phyloP scores from a whole-genome alignment of 129 eudicot species.

The Lactuca sativa region DNA sequence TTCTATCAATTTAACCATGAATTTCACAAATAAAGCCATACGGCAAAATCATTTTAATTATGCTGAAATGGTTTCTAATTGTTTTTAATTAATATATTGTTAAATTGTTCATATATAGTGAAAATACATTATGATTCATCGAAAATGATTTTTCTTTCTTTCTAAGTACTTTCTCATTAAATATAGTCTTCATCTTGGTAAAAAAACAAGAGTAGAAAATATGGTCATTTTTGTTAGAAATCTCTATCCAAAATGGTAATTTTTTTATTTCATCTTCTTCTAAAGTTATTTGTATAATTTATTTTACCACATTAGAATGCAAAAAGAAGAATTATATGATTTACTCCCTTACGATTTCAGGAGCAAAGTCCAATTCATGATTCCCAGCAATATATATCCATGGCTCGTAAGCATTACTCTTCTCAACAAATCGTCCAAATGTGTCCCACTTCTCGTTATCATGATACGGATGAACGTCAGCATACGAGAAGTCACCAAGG shows the following conservation, averaged over 20 bases:
- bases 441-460: slow-evolving; percentile 70
- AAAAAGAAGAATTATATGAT: not conserved
- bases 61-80: no score
- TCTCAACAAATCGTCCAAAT: slow-evolving; percentile 62
- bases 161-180: no score
- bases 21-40: no score
- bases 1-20: no score
- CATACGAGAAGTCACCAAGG: slow-evolving; percentile 70
- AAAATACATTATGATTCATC: no score
- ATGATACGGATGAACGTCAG: slow-evolving; percentile 60
- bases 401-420: slow-evolving; percentile 55
- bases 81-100: no score
- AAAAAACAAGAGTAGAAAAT: no score
- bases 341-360: slow-evolving; percentile 52
- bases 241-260: not conserved
- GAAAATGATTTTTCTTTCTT: no score
- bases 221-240: no score
- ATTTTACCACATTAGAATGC: not conserved
- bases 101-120: no score
- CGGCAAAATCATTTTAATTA: no score
- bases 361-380: slow-evolving; percentile 72
- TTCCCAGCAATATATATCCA: slow-evolving; percentile 74
- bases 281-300: not conserved
- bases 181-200: no score
- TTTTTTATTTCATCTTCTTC: not conserved